Base-by-base conservation (phyloP, 352 stramenopile genomes). In the Aphanomyces stellatus region DNA sequence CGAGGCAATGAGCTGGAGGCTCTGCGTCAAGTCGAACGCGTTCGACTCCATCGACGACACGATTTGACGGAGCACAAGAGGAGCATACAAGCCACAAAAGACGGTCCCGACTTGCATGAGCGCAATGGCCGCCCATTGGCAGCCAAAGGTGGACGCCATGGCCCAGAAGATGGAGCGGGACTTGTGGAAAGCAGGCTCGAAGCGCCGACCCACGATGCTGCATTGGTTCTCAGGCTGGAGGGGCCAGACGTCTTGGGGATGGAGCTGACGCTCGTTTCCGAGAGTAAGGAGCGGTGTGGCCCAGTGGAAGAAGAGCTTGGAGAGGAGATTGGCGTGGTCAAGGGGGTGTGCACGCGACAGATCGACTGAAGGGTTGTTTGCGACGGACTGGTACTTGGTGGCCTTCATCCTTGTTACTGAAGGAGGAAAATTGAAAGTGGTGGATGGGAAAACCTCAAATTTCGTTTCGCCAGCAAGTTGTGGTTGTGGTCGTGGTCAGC, bases 1-100 rank as follows among this genome's bases (percentile, higher is more conserved):
- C 51, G 85, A 81, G 51, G 74, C 55, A 19, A 93, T 67, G 25
- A 93, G 73, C 62, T 71, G 27, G 1, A 62, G 75, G 31, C 91
- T 35, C 8, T 64, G 11, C 6, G 22, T 25, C 11, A 64, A 51
- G 8, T 59, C 56, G 25, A 53, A 49, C 6, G 31, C 27, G 35
- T 10, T 11, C 19, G 56, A 30, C 11, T 51, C 56, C 28, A 35
- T 35, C 3, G 56, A 30, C 11, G 56, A 51, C 8, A 64, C 56
- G 22, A 64, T 64, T 25, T 53, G n/a, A n/a, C 51, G 56, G 11
- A 64, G 41, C 35, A 64, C 56, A 53, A 27, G 51, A 15, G 56
- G 56, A 15, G 31, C 56, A 30, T 64, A 64, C 17, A 64, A 35
- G 17, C 10, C 41, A 25, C 56, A 64, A 30, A 30, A 30, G 25